Base-by-base conservation (phyloP, 768 basidiomycete species). In the Candolleomyces eurysporus region DNA sequence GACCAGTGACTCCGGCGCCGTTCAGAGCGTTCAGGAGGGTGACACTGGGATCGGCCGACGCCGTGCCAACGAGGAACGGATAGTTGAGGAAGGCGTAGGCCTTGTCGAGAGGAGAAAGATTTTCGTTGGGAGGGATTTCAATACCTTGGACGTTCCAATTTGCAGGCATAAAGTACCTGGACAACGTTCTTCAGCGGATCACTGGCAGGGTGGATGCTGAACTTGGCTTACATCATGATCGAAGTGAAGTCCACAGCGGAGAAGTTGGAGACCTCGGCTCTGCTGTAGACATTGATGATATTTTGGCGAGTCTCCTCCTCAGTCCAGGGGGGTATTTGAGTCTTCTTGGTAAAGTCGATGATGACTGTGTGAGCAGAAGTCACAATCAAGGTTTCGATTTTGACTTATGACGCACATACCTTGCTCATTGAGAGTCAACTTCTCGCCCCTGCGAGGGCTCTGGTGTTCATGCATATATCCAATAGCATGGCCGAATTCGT, bases 91-190 rank as follows among this genome's bases (percentile, higher is more conserved):
- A 50, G 21, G 63, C 59, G 57, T 59, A 68, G 22, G 67, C 61
- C 46, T 64, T 66, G 61, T 68, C 67, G 31, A 61, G 30, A 9
- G 50, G 32, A 11, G 67, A 68, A 31, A 68, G 63, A 32, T 21
- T 32, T 48, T 50, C 64, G 31, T 61, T 68, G n/a, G 64, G 65
- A 5, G 26, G n/a, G 39, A 68, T 58, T 3, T n/a, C 36, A 10
- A 58, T 64, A 17, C 60, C 16, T 36, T 66, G 40, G 17, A 51
- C 39, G 49, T 68, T 68, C 51, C 62, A 57, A 19, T 49, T 60
- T 9, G 58, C 60, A n/a, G 64, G 65, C 67, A 68, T 68, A 42
- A 66, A 66, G 63, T 68, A 68, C 63, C 67, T 68, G 51, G 16
- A 54, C 5, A 59, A 45, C 43, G 42, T 43, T 2, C 4, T 4